Conservation (phyloP, 2,329 filamentous ascomycete species). For the Aspergillus carbonarius region DNA sequence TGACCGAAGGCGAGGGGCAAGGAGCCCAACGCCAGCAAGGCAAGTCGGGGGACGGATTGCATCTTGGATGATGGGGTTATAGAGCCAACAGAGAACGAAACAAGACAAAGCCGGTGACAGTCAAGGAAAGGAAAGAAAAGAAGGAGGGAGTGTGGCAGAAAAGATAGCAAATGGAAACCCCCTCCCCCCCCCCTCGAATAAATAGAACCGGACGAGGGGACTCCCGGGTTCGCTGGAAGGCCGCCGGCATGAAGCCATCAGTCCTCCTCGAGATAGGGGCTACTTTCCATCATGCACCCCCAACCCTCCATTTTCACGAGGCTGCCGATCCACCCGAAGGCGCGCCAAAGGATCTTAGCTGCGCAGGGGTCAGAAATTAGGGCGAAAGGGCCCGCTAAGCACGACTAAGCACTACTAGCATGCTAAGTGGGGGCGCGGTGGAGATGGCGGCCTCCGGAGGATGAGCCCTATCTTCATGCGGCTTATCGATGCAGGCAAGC, state of each 20-base stretch:
- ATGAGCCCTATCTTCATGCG: not conserved
- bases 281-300: not conserved
- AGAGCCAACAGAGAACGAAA: not conserved
- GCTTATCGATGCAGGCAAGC: not conserved
- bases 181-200: no score
- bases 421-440: not conserved
- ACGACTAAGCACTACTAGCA: no score
- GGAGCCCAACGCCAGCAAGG: not conserved
- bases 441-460: not conserved
- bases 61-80: not conserved
- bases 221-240: not conserved
- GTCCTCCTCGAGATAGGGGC: not conserved
- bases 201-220: not conserved
- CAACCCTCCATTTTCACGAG: no score
- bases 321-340: no score
- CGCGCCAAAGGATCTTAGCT: not conserved
- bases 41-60: not conserved
- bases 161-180: not conserved
- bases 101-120: not conserved
- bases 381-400: not conserved
- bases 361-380: not conserved
- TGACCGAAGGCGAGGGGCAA: not conserved
- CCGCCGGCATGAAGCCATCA: not conserved
- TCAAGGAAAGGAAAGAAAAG: not conserved
- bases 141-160: not conserved